Evolutionary conservation across 805 yeast genomes (phyloP).

Genomic region (Metschnikowia sp.): DNA sequence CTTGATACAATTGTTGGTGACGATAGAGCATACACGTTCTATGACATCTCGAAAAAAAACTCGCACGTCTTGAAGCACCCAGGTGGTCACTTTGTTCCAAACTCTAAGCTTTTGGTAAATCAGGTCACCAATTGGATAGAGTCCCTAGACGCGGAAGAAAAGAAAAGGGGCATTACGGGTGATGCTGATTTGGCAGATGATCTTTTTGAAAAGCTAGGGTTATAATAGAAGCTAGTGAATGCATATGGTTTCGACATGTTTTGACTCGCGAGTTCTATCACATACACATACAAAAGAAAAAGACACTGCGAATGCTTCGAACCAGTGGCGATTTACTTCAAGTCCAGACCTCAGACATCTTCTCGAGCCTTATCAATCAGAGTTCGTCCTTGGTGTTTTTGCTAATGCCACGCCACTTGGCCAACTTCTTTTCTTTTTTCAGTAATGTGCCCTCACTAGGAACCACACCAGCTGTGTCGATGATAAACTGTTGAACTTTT

Average conservation of each 20-base stretch:
- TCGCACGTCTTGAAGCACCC: slow-evolving; percentile 76
- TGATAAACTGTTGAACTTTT: slow-evolving; percentile 32
- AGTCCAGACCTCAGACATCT: too few species aligned
- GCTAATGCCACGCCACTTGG: slow-evolving; percentile 30
- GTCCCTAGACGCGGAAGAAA: slow-evolving; percentile 12
- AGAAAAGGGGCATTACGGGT: slow-evolving; percentile 13
- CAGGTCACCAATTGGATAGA: slow-evolving; percentile 42
- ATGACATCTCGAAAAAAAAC: slow-evolving; percentile 35
- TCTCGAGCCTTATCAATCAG: neutral
- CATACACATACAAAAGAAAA: too few species aligned
- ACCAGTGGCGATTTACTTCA: too few species aligned
- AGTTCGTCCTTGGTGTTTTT: slow-evolving; percentile 17
- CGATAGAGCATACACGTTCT: slow-evolving; percentile 62
- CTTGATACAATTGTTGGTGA: slow-evolving; percentile 82
- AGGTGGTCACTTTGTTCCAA: slow-evolving; percentile 97
- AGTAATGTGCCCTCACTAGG: slow-evolving; percentile 40
- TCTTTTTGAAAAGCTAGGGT: slow-evolving; percentile 36
- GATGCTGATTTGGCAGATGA: slow-evolving; percentile 33
- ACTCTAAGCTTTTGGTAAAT: slow-evolving; percentile 53
- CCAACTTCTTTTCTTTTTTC: slow-evolving; percentile 28
- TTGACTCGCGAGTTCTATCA: too few species aligned
- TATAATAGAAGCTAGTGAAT: neutral
- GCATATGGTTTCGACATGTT: too few species aligned
- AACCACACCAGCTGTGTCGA: slow-evolving; percentile 26
- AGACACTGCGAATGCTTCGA: too few species aligned